Conservation (phyloP, 164 flowering plant species). For the Piper betle region DNA sequence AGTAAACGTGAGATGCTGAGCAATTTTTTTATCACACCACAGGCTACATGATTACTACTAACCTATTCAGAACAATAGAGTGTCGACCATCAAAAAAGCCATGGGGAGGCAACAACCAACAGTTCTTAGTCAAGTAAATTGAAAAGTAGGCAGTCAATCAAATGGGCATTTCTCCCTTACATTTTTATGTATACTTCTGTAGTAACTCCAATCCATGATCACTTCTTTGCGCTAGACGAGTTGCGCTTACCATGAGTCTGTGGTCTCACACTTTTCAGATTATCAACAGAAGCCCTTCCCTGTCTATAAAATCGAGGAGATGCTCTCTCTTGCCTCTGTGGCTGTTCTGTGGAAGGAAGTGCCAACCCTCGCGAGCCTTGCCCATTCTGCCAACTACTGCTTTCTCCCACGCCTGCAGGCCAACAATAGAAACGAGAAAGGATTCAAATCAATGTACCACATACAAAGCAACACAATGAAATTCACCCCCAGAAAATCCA, state of each 20-base stretch:
- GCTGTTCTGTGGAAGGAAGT: constrained; percentile 32
- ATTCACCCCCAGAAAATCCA: too few species aligned
- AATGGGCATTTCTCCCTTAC: too few species aligned
- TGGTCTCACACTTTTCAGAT: not conserved
- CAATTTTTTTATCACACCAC: too few species aligned
- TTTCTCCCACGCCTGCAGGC: not conserved
- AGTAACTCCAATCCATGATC: not conserved
- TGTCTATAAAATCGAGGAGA: not conserved
- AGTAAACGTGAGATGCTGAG: too few species aligned
- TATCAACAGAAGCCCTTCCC: constrained; percentile 1
- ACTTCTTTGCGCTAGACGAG: not conserved
- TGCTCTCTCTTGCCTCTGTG: constrained; percentile 8
- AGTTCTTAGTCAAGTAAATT: too few species aligned
- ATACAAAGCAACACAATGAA: too few species aligned
- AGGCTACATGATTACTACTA: too few species aligned
- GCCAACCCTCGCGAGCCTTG: not conserved
- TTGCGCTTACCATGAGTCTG: not conserved
- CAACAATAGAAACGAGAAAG: not conserved
- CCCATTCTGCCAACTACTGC: constrained; percentile 6
- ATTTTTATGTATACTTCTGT: too few species aligned
- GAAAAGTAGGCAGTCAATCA: too few species aligned
- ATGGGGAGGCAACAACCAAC: too few species aligned
- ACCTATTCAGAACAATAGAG: too few species aligned
- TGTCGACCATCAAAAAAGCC: too few species aligned
- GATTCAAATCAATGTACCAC: not conserved